Evolutionary conservation across 2,329 filamentous ascomycete genomes (phyloP).

Genomic region (Acrocalymma vagum): DNA sequence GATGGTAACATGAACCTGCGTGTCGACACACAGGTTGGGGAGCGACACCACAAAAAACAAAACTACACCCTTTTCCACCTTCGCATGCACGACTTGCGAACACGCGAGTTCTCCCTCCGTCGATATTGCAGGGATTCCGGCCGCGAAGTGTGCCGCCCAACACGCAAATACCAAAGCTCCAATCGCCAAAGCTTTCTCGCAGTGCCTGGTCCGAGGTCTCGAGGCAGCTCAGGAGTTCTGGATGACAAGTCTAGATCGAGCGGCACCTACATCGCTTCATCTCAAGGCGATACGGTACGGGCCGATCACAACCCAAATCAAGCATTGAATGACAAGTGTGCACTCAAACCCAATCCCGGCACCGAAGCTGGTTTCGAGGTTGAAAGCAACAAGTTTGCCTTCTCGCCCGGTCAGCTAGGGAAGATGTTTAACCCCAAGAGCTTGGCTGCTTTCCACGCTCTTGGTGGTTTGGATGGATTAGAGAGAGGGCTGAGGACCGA

Average conservation of each 20-base stretch:
- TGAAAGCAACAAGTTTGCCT: slow-evolving; percentile 59
- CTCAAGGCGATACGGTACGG: slow-evolving; percentile 50
- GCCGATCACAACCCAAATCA: slow-evolving; percentile 51
- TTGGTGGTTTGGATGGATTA: slow-evolving; percentile 61
- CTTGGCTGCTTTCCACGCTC: slow-evolving; percentile 57
- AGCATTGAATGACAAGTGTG: slow-evolving; percentile 68
- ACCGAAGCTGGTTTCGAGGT: slow-evolving; percentile 33
- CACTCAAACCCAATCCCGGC: slow-evolving; percentile 29
- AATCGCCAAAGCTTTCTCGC: slow-evolving; percentile 66
- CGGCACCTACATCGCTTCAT: slow-evolving; percentile 63
- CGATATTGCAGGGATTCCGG: slow-evolving; percentile 86
- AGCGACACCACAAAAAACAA: slow-evolving; percentile 63
- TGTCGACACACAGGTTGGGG: slow-evolving; percentile 76
- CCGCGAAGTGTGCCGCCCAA: slow-evolving; percentile 67
- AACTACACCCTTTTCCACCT: slow-evolving; percentile 85
- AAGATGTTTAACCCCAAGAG: slow-evolving; percentile 59
- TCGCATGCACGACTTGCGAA: slow-evolving; percentile 87
- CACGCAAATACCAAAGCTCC: slow-evolving; percentile 71
- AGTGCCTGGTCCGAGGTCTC: slow-evolving; percentile 66
- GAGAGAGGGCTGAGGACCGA: slow-evolving; percentile 62
- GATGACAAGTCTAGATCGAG: slow-evolving; percentile 61
- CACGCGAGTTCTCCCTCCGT: slow-evolving; percentile 85
- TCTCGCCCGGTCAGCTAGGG: slow-evolving; percentile 61
- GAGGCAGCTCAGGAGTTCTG: slow-evolving; percentile 71
- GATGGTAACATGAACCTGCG: slow-evolving; percentile 97